These are phyloP conservation scores for Malassezia sympodialis DNA, from an alignment of 1,284 basidiomycete species.

Conservation along the genomic window DNA sequence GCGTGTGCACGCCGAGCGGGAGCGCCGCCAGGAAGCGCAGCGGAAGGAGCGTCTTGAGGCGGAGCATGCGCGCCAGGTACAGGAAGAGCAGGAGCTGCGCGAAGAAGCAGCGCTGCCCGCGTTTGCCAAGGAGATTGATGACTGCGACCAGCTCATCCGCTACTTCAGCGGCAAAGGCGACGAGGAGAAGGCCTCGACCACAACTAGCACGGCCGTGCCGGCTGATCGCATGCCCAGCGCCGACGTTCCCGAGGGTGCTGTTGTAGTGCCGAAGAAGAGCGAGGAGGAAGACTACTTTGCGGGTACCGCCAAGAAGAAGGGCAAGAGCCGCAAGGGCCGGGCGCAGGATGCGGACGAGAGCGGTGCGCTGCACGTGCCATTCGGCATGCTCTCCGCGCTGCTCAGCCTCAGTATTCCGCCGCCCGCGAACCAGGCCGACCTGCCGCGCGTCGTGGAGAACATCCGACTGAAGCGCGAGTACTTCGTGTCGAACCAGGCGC, in stretches of 20 bases:
- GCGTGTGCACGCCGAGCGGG: conserved; percentile 39
- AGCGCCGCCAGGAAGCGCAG: conserved; percentile 62
- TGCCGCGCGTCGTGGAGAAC: conserved; percentile 75
- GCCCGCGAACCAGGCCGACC: conserved; percentile 66
- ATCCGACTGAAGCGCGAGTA: conserved; percentile 88
- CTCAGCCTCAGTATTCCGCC: conserved; percentile 81
- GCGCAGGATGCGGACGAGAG: conserved; percentile 15
- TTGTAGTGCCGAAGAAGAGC: conserved; percentile 73
- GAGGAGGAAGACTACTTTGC: conserved; percentile 74
- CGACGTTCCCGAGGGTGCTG: conserved; percentile 55
- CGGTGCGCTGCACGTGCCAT: conserved; percentile 62
- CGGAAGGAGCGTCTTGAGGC: conserved; percentile 71
- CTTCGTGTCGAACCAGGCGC: conserved; percentile 63
- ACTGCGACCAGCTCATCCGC: conserved; percentile 87
- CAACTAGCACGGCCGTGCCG: conserved; percentile 63
- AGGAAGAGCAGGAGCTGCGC: conserved; percentile 67
- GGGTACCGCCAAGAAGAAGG: conserved; percentile 60
- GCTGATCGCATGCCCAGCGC: conserved; percentile 67
- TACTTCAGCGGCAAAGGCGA: conserved; percentile 56
- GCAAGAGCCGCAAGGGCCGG: conserved; percentile 55
- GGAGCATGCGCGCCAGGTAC: conserved; percentile 72
- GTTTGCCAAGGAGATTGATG: conserved; percentile 86
- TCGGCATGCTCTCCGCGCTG: conserved; percentile 75
- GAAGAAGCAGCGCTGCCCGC: conserved; percentile 87
- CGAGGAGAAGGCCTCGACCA: conserved; percentile 34